phyloP scores from a whole-genome alignment of 495 filamentous ascomycete species.

The Penicillium daleae region DNA sequence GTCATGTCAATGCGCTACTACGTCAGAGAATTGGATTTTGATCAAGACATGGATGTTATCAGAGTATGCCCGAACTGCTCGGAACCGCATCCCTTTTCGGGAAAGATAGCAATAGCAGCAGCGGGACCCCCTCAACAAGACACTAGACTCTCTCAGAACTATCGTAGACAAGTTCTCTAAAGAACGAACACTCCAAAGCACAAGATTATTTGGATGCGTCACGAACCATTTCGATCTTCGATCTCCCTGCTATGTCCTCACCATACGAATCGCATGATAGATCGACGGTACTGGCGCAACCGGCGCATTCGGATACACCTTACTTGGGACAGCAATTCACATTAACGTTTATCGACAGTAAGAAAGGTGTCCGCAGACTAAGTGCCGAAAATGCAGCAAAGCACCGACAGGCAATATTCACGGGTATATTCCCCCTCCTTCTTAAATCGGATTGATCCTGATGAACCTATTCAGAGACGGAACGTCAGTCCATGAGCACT shows the following conservation, averaged over 20 bases:
- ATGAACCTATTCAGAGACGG: slow-evolving; percentile 15
- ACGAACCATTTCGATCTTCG: background rate
- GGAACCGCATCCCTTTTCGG: background rate
- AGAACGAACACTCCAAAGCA: background rate
- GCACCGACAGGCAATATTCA: slow-evolving; percentile 24
- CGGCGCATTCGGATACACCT: background rate
- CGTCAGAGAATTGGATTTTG: background rate
- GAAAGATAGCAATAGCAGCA: background rate
- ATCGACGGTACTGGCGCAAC: background rate
- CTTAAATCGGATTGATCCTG: background rate
- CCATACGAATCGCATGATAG: background rate
- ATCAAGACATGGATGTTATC: background rate
- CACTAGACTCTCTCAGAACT: background rate
- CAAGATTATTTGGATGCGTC: background rate
- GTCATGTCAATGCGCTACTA: background rate
- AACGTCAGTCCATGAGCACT: slow-evolving; percentile 24
- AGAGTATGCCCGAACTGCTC: background rate
- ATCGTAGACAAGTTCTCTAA: background rate
- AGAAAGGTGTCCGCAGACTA: slow-evolving; percentile 35
- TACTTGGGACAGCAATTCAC: background rate
- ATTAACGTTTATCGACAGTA: slow-evolving; percentile 33
- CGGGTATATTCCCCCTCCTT: slow-evolving; percentile 7
- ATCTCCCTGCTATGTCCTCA: background rate
- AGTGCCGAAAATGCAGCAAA: slow-evolving; percentile 25
- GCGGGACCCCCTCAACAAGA: background rate